Evolutionary conservation across 441 rosid genomes (phyloP), one percentile per base, ranked within the genome.

Genomic region (Dalechampia spathulata): DNA sequence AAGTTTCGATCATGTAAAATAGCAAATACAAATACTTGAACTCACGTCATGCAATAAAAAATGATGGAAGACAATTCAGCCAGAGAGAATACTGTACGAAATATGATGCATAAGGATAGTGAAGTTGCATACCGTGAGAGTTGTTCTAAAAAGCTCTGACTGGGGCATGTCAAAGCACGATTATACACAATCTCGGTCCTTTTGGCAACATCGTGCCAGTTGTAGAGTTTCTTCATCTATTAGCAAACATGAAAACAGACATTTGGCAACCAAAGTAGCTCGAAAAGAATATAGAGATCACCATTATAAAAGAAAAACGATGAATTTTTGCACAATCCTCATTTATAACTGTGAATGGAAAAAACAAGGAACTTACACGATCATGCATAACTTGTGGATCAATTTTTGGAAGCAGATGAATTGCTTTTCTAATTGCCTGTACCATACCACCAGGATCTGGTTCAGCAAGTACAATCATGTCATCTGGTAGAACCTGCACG

Each of bases 391-490:
- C 87, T 66, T 78, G 85, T 0, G 99, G 96, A 8, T 75, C 68
- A 20, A 88, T 83, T 57, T 54, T 83, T 22, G 99, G 95, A 61
- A 93, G 90, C 55, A 90, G 74, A 63, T 79, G 66, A 67, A 93
- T 87, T 23, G 97, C 99, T 66, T 76, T 85, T 65, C 52, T 71
- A 48, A 84, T 78, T 67, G 96, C 96, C 58, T 55, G 78, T 60
- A 93, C 95, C 97, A 93, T 90, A 63, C 87, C 97, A 68, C 22
- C 58, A 10, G 99, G 97, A 81, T 90, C 99, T 42, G 99, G 97
- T 69, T 79, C 82, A 54, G 95, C 93, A 67, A 93, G 95, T 59
- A 93, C 96, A 72, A 93, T 71, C 97, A 90, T 90, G 78, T 93
- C 99, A 75, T 90, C 95, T 11, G 96, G 97, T 39, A 85, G 66